phyloP scores from a whole-genome alignment of 2,329 filamentous ascomycete genomes.

The Microcyclosporella mali region DNA sequence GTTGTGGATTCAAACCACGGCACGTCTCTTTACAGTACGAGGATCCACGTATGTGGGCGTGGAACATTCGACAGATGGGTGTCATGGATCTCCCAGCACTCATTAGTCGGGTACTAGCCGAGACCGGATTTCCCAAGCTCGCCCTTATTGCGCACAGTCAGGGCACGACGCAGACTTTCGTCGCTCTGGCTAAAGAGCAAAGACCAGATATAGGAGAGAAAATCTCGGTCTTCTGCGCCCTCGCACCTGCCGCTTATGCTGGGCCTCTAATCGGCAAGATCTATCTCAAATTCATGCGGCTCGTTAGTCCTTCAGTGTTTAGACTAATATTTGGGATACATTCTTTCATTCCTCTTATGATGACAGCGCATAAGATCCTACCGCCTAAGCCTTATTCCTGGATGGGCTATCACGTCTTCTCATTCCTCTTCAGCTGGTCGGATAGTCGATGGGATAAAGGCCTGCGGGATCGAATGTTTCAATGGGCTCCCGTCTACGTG shows the following conservation, averaged over 20 bases:
- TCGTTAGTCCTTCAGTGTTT: conserved; percentile 71
- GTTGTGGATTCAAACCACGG: conserved; percentile 75
- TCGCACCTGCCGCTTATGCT: conserved; percentile 86
- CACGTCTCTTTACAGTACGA: conserved; percentile 64
- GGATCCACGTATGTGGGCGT: conserved; percentile 92
- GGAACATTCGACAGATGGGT: conserved; percentile 94
- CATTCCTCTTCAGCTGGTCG: conserved; percentile 82
- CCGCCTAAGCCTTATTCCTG: conserved; percentile 66
- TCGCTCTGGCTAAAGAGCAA: conserved; percentile 84
- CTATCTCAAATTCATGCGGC: conserved; percentile 86
- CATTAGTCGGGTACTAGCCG: conserved; percentile 67
- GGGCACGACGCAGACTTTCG: conserved; percentile 81
- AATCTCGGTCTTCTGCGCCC: conserved; percentile 81
- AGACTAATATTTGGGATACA: conserved; percentile 83
- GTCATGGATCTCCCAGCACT: conserved; percentile 80
- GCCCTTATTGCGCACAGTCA: conserved; percentile 84
- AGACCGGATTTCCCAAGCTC: conserved; percentile 78
- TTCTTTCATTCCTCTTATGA: conserved; percentile 90
- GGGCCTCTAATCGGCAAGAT: conserved; percentile 78
- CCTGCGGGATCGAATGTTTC: conserved; percentile 75
- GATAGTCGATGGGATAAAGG: conserved; percentile 79
- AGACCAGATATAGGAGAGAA: conserved; percentile 75
- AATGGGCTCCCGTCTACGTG: conserved; percentile 87
- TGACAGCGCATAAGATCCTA: conserved; percentile 67
- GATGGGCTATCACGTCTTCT: conserved; percentile 83